Conservation (phyloP, 805 yeast genomes). For the Ogataea pini region DNA sequence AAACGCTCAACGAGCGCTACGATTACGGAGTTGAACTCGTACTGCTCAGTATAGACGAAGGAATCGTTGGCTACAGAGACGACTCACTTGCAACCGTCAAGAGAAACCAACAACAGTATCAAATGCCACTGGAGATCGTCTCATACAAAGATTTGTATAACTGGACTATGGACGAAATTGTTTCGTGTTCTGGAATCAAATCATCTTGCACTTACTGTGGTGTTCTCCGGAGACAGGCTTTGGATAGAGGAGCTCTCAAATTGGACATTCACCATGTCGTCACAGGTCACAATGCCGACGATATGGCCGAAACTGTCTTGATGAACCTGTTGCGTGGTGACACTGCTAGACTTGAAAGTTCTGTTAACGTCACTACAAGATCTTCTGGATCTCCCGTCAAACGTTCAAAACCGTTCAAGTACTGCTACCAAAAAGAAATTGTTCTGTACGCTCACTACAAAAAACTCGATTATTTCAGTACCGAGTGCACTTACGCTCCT, state of each 20-base stretch:
- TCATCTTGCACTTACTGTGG: constrained; percentile 98
- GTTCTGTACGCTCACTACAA: constrained; percentile 96
- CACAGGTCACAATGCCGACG: constrained; percentile 99
- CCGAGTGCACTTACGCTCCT: constrained; percentile 98
- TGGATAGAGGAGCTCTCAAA: constrained; percentile 92
- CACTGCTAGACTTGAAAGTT: constrained; percentile 84
- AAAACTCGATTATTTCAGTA: constrained; percentile 90
- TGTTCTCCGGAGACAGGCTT: constrained; percentile 91
- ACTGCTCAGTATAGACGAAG: constrained; percentile 89
- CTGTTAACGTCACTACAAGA: constrained; percentile 82
- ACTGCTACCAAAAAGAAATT: constrained; percentile 94
- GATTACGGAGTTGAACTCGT: constrained; percentile 85
- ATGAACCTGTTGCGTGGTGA: constrained; percentile 98
- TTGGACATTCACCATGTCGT: constrained; percentile 86
- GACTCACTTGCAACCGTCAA: constrained; percentile 96
- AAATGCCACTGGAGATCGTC: constrained; percentile 46
- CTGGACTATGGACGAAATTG: constrained; percentile 99
- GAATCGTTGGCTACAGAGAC: constrained; percentile 95
- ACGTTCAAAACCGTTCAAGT: constrained; percentile 94
- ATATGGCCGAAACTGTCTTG: constrained; percentile 96
- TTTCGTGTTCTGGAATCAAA: constrained; percentile 88
- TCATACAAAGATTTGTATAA: constrained; percentile 87
- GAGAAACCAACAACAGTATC: constrained; percentile 76
- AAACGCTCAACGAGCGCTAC: constrained; percentile 83
- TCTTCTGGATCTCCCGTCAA: constrained; percentile 86